Base-by-base conservation (phyloP, 1,284 basidiomycete genomes). In the Anthracocystis setariae region DNA sequence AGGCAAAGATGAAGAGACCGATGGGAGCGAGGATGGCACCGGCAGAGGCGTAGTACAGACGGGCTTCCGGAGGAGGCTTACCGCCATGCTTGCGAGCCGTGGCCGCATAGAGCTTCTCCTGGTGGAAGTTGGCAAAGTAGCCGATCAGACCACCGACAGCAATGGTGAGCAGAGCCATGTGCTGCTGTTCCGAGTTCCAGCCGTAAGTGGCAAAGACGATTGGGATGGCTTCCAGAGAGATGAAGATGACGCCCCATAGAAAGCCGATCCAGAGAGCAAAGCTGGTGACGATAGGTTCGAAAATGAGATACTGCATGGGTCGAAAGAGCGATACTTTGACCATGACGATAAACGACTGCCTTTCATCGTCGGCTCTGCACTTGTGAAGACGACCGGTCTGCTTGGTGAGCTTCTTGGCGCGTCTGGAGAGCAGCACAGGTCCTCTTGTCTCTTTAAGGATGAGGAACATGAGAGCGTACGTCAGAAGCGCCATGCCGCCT, bases 121-220 rank as follows among this genome's bases (percentile, higher is more conserved):
- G 77, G 78, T 83, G 58, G 47, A 81, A 59, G 82, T 92, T 90
- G 39, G 89, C 88, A 23, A 90, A 74, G 38, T 90, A 89, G 0
- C 91, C 92, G 38, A 92, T 73, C 42, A 38, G 27, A 52, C 72
- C 76, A 20, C 78, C 77, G 5, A 77, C 65, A 9, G 65, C 74
- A 21, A 77, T 67, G 45, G 63, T 58, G 29, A 78, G 65, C 4
- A 79, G 59, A 4, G 72, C 69, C 39, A 72, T 20, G 27, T 69
- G 71, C 20, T 65, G 60, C 52, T 79, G 66, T 13, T 66, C 58
- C 12, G 60, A 25, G 27, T 63, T 60, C 72, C 73, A 79, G n/a
- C 70, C 70, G 55, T 79, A 78, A 2, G 49, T 40, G n/a, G 68
- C 27, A 51, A 82, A 84, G 35, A 81, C 78, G 48, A 75, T 66